Evolutionary conservation across 163 green algal species (phyloP), one percentile per base, ranked within the genome.

Genomic region (Botryococcus braunii): DNA sequence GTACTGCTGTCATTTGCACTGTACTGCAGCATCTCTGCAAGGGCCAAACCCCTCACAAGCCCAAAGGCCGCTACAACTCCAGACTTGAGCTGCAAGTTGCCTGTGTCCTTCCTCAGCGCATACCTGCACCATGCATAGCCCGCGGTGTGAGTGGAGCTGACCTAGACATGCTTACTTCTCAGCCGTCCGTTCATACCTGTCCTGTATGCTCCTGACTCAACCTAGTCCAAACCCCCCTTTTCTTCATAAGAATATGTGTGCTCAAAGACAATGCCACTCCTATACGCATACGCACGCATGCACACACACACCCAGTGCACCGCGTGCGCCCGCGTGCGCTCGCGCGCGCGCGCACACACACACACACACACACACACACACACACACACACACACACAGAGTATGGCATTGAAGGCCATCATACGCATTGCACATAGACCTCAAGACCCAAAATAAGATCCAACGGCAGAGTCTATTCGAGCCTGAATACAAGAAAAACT

Each of bases 31-130:
- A 74, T 59, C 58, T 84, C 80, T 8, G 74, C 78, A 6, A 82
- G 74, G 11, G 77, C 78, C 6, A 81, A 59, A 1, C 82, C 85
- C 1, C 82, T 71, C 36, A 64, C 86, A 21, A 93, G 69, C 0
- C 78, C 87, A 79, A 93, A 93, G 1, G 86, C 87, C 0, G 76
- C 82, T 11, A 92, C 83, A 5, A 83, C 79, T 3, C 86, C 86
- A 6, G 74, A 67, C 48, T 83, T 70, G 1, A 70, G 65, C 48
- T 70, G 65, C 4, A 13, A 8, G 49, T 70, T 79, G 46, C 17
- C 37, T 0, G 48, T 36, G 55, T 80, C 74, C 8, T 46, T 37
- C 1, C 75, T 62, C 29, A 81, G 62, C 1, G 65, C 73, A 69
- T 85, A 85, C 63, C 78, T 84, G 69, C 36, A 63, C 71, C 31